phyloP scores from a whole-genome alignment of 2,329 filamentous ascomycete species.

The Grosmannia clavigera region DNA sequence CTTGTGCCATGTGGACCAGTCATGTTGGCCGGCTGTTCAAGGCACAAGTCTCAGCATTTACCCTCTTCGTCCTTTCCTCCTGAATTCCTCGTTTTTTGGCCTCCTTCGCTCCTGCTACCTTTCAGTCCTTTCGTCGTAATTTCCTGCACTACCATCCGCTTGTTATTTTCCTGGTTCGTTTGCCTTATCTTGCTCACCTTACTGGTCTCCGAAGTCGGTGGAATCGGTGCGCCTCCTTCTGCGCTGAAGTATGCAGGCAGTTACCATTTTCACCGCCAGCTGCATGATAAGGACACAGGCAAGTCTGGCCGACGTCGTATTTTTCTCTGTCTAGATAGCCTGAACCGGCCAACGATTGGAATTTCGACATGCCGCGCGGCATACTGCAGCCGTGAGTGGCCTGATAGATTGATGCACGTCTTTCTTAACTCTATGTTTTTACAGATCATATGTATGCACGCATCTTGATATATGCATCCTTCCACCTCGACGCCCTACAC shows the following conservation, averaged over 20 bases:
- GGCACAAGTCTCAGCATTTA: background rate
- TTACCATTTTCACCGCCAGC: background rate
- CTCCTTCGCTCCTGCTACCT: no score
- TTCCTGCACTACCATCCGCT: no score
- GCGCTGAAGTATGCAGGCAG: background rate
- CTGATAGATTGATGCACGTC: background rate
- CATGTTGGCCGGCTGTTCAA: background rate
- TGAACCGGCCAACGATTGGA: background rate
- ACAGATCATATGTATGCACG: background rate
- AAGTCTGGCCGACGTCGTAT: background rate
- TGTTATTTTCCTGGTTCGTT: background rate
- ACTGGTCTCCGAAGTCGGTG: background rate
- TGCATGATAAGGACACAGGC: background rate
- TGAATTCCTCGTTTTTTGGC: no score
- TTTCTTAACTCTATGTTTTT: background rate
- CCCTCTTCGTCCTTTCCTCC: background rate
- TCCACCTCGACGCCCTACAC: background rate
- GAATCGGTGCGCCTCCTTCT: background rate
- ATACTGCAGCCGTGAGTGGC: background rate
- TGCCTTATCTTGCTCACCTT: background rate
- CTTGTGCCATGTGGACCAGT: slow-evolving; percentile 14
- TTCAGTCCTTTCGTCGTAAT: no score
- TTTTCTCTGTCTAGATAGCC: background rate
- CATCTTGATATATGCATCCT: background rate
- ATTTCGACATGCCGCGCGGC: background rate